A percentile compares a stretch with the other conserved stretches of the same genome.
Conservation (phyloP, 441 rosid species). For the Eutrema salsugineum region DNA sequence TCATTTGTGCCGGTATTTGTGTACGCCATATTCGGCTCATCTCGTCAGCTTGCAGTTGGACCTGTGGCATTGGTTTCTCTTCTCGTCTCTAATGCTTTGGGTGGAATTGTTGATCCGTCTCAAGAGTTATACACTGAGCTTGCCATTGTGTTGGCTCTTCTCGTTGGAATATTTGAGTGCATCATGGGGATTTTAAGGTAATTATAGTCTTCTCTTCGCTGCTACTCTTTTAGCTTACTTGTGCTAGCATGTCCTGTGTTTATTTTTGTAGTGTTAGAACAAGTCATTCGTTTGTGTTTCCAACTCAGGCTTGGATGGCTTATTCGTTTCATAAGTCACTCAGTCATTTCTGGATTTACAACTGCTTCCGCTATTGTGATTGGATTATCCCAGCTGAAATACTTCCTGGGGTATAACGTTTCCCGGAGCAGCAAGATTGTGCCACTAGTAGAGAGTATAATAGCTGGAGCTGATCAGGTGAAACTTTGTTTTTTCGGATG, state of each 20-base stretch:
- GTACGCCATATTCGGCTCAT: slow-evolving; percentile 81
- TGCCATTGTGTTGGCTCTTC: slow-evolving; percentile 78
- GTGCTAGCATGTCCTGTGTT: not conserved
- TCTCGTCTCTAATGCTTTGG: slow-evolving; percentile 79
- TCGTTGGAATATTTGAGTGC: slow-evolving; percentile 88
- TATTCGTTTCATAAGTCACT: slow-evolving; percentile 95
- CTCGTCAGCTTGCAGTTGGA: slow-evolving; percentile 94
- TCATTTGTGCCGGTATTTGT: slow-evolving; percentile 88
- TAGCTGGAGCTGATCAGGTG: slow-evolving; percentile 87
- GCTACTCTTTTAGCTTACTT: not conserved
- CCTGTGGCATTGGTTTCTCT: slow-evolving; percentile 98
- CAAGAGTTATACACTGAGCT: slow-evolving; percentile 77
- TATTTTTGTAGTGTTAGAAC: slow-evolving; percentile 1
- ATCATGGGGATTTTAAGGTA: slow-evolving; percentile 89
- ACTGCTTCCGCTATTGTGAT: slow-evolving; percentile 92
- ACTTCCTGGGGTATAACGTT: slow-evolving; percentile 83
- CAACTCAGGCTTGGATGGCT: slow-evolving; percentile 95
- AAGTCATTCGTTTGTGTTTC: slow-evolving; percentile 2
- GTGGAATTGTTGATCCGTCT: slow-evolving; percentile 65
- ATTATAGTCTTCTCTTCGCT: not conserved
- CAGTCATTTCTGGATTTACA: slow-evolving; percentile 99
- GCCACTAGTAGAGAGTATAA: slow-evolving; percentile 82
- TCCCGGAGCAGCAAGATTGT: slow-evolving; percentile 85
- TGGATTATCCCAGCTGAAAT: slow-evolving; percentile 86
- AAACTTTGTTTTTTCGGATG: slow-evolving; percentile 3